Base-by-base conservation (phyloP, 2,329 filamentous ascomycete species). In the Parastagonospora avenae region DNA sequence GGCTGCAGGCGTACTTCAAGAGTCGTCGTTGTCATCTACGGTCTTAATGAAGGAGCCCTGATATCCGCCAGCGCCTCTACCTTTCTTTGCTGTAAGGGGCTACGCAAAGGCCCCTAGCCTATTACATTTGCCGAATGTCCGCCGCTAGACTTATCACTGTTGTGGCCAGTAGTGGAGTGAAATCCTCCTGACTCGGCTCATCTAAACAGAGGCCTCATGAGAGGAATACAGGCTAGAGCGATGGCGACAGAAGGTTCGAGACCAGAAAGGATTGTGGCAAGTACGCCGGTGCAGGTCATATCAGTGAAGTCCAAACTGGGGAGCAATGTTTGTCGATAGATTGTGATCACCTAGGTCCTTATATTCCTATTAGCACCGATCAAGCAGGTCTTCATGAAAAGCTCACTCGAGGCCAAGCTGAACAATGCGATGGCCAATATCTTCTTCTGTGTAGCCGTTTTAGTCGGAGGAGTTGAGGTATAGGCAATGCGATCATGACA, bases 281-380 rank as follows among this genome's bases (percentile, higher is more conserved):
- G 53, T 0, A 59, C 56, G 14, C 57, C 61, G 2, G 29, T 32
- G 36, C 60, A 42, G 2, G 60, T 57, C 55, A 67, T 62, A 29
- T 66, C 61, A 0, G 42, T 16, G 10, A 64, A 64, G 33, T 60
- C 37, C 1, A 64, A 31, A 4, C 9, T 8, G 0, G 52, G 52
- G 0, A 65, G 48, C 0, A 55, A n/a, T 1, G 50, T 54, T 33
- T 65, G 60, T 10, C 60, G 55, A 19, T 66, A 66, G 11, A 64
- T 60, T 9, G 57, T 65, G 15, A 65, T 59, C 10, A 58, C 51
- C 60, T 60, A 65, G 1, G 63, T 64, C 2, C 63, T 66, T 6
- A 10, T 12, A 2, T 8, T 35, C 7, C 12, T 35, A 7, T 14
- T 5, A 8, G 32, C 32, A 11, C 12, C 32, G 9, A 14, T 8